Evolutionary conservation across 2,329 filamentous ascomycete genomes (phyloP).

Genomic region (Tolypocladium cylindrosporum): DNA sequence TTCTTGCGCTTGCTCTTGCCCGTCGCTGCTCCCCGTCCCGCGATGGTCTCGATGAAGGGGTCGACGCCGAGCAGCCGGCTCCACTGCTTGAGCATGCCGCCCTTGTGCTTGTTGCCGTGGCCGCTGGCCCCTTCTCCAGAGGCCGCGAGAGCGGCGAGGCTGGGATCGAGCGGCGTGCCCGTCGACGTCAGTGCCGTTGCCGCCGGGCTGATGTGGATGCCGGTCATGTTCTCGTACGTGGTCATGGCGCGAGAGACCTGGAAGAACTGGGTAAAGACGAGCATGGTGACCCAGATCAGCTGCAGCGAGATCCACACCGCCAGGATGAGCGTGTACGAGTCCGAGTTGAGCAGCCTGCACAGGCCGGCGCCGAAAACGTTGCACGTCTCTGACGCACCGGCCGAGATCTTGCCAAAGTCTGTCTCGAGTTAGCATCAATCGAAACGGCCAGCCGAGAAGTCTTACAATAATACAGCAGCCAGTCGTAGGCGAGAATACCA

Average conservation of each 20-base stretch:
- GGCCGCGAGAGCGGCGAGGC: constrained; percentile 44
- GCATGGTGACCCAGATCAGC: constrained; percentile 94
- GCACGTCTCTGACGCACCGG: constrained; percentile 49
- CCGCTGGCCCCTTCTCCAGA: constrained; percentile 28
- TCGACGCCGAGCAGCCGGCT: constrained; percentile 81
- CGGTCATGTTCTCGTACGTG: constrained; percentile 93
- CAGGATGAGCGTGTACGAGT: constrained; percentile 75
- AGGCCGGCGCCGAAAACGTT: constrained; percentile 64
- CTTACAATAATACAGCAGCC: constrained; percentile 64
- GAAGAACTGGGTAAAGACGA: constrained; percentile 84
- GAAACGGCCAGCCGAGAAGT: no score
- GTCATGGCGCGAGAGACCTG: constrained; percentile 90
- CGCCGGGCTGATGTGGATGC: constrained; percentile 51
- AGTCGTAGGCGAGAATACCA: constrained; percentile 64
- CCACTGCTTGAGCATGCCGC: constrained; percentile 68
- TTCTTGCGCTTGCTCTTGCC: constrained; percentile 42
- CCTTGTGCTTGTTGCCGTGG: constrained; percentile 44
- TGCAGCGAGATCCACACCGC: constrained; percentile 74
- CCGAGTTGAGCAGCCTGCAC: constrained; percentile 68
- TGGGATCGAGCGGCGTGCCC: constrained; percentile 60
- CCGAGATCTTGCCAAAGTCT: constrained; percentile 55
- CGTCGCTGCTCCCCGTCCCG: constrained; percentile 64
- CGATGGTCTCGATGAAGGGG: constrained; percentile 86
- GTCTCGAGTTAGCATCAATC: neutral
- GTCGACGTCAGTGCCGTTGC: constrained; percentile 71